A percentile compares a stretch with the other conserved stretches of the same genome.
These are phyloP conservation scores for Fomitopsis betulina DNA, from an alignment of 1,284 basidiomycete genomes.

Conservation along the genomic window DNA sequence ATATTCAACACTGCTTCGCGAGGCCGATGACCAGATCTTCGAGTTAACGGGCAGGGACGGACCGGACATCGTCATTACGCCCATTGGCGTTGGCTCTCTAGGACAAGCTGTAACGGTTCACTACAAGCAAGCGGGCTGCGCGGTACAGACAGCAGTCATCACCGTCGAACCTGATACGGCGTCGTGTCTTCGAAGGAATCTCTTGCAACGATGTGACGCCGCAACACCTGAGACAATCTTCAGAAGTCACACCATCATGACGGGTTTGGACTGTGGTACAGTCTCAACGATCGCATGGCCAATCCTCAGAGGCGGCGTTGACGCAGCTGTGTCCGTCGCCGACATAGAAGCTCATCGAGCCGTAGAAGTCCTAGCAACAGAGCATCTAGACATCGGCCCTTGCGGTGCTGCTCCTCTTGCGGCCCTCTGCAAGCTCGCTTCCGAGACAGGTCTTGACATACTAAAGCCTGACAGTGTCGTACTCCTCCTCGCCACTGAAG, in stretches of 20 bases:
- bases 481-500: constrained; percentile 8
- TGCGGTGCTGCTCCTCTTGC: constrained; percentile 9
- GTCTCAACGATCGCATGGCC: constrained; percentile 8
- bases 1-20: constrained; percentile 6
- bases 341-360: constrained; percentile 8
- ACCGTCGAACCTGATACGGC: constrained; percentile 10
- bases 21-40: constrained; percentile 6
- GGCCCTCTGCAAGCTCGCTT: constrained; percentile 2
- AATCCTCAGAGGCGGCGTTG: constrained; percentile 1
- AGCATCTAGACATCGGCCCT: constrained; percentile 4
- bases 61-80: constrained; percentile 7
- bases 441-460: background rate
- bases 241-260: constrained; percentile 8
- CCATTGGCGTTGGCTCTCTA: constrained; percentile 8
- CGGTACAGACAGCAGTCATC: background rate
- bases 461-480: constrained; percentile 5
- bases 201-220: background rate
- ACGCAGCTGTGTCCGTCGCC: constrained; percentile 1
- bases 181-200: constrained; percentile 1
- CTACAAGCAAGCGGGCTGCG: constrained; percentile 3
- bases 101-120: constrained; percentile 8
- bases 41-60: background rate
- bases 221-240: background rate
- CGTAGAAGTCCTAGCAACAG: background rate
- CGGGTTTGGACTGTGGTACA: constrained; percentile 7